Percentiles rank a stretch among this genome's conserved stretches.
Conservation (phyloP, 148 eudicot species). For the Drosera capensis region DNA sequence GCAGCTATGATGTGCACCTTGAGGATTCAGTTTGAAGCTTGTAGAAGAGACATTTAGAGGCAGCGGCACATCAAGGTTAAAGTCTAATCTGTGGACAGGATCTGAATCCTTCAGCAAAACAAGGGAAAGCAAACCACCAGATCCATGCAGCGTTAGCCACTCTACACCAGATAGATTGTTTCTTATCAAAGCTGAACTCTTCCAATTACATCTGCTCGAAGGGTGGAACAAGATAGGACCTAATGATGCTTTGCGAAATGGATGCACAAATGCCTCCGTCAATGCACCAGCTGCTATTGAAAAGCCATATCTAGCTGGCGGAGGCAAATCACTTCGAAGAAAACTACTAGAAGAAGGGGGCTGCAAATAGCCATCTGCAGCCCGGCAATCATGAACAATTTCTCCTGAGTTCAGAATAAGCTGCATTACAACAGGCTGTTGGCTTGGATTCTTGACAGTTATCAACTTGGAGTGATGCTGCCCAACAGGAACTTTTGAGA, state of each 20-base stretch:
- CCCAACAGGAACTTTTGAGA: constrained; percentile 47
- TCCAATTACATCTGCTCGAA: constrained; percentile 68
- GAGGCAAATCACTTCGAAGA: constrained; percentile 18
- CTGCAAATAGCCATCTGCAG: constrained; percentile 22
- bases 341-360: constrained; percentile 30
- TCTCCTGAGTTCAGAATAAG: constrained; percentile 50
- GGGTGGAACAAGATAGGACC: constrained; percentile 83
- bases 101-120: constrained; percentile 44
- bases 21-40: constrained; percentile 3
- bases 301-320: constrained; percentile 44
- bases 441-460: constrained; percentile 55
- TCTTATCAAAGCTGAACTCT: constrained; percentile 57
- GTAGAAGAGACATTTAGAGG: constrained; percentile 26
- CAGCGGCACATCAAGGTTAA: constrained; percentile 29
- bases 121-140: constrained; percentile 58
- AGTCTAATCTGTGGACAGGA: constrained; percentile 37
- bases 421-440: constrained; percentile 53
- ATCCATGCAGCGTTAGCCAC: constrained; percentile 56
- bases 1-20: constrained; percentile 24
- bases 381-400: constrained; percentile 33
- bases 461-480: constrained; percentile 36
- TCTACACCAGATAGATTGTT: constrained; percentile 85
- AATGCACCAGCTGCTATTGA: constrained; percentile 33
- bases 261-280: constrained; percentile 62
- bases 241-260: constrained; percentile 37